Conservation (phyloP, 257 asterid genomes). For the Asclepias syriaca region DNA sequence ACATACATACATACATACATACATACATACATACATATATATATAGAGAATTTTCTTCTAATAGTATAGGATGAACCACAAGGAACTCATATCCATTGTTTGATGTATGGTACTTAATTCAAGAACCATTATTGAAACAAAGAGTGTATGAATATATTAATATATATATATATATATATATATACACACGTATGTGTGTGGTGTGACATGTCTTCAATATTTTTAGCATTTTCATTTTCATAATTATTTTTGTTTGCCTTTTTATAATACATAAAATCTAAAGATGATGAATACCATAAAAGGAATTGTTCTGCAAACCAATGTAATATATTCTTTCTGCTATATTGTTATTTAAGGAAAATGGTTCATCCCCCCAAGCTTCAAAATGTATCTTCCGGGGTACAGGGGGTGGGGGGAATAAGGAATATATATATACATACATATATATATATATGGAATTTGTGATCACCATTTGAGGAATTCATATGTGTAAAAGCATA, state of each 20-base stretch:
- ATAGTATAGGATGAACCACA: no score
- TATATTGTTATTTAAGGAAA: background rate
- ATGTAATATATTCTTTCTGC: background rate
- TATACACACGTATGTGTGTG: no score
- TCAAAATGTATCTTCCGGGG: background rate
- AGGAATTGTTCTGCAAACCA: background rate
- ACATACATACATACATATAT: no score
- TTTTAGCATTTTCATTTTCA: background rate
- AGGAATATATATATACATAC: no score
- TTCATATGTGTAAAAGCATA: background rate
- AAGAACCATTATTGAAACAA: background rate
- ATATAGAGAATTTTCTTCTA: no score
- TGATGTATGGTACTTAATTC: background rate
- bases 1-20: no score
- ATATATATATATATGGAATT: no score
- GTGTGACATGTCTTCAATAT: background rate
- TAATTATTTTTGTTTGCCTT: background rate
- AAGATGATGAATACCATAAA: background rate
- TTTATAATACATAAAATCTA: background rate
- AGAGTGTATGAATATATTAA: background rate
- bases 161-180: no score
- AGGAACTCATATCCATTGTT: background rate
- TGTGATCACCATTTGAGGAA: background rate
- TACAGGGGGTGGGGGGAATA: background rate
- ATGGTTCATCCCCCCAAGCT: constrained; percentile 6